A percentile compares a stretch with the other conserved stretches of the same genome.
phyloP scores from a whole-genome alignment of 805 yeast species.

The Kuraishia molischiana region DNA sequence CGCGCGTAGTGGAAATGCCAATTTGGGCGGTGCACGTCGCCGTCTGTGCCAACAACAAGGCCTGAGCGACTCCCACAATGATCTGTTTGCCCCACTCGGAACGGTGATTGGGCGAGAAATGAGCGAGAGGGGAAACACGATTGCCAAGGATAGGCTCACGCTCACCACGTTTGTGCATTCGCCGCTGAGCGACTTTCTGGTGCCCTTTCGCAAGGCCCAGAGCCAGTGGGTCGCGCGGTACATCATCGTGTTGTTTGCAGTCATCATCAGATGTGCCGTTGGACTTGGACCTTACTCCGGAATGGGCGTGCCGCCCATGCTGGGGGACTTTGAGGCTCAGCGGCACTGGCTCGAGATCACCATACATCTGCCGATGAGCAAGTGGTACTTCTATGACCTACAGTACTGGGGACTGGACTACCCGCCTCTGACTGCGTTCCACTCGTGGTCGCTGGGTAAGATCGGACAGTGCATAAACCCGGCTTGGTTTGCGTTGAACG shows the following conservation, averaged over 20 bases:
- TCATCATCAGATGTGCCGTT: slow-evolving; percentile 73
- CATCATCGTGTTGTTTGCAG: slow-evolving; percentile 59
- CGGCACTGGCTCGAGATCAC: slow-evolving; percentile 97
- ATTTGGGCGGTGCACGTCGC: no score
- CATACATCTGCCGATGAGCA: slow-evolving; percentile 51
- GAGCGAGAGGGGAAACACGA: no score
- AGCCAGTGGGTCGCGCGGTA: slow-evolving; percentile 89
- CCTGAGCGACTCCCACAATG: no score
- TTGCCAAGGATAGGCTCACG: no score
- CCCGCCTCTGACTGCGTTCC: slow-evolving; percentile 95
- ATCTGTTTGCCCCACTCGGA: background rate
- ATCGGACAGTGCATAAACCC: slow-evolving; percentile 57
- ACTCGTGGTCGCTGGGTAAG: slow-evolving; percentile 71
- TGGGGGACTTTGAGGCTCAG: slow-evolving; percentile 97
- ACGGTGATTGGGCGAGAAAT: no score
- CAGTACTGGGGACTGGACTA: slow-evolving; percentile 96
- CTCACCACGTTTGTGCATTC: slow-evolving; percentile 28
- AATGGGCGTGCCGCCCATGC: slow-evolving; percentile 57
- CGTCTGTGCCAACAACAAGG: no score
- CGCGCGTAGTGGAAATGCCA: no score
- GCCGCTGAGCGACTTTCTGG: slow-evolving; percentile 71
- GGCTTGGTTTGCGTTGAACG: slow-evolving; percentile 65
- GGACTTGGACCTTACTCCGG: slow-evolving; percentile 91
- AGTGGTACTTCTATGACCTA: slow-evolving; percentile 88
- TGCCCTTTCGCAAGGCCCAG: slow-evolving; percentile 69